Evolutionary conservation across 2,329 filamentous ascomycete genomes (phyloP).

Genomic region (Penicillium freii): DNA sequence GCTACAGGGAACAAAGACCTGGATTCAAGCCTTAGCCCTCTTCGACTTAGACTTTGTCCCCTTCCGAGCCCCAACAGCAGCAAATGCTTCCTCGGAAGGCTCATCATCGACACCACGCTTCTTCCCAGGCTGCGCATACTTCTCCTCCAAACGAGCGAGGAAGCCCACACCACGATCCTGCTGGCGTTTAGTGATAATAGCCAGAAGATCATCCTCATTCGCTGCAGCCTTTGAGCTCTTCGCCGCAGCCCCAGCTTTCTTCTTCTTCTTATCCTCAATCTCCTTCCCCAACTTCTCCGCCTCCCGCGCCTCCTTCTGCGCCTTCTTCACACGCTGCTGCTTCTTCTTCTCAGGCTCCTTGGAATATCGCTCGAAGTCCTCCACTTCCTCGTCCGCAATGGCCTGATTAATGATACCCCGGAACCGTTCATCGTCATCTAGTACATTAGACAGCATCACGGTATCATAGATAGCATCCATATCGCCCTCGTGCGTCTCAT

Average conservation of each 20-base stretch:
- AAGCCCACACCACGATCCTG: constrained; percentile 61
- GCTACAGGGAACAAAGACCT: background rate
- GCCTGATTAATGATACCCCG: constrained; percentile 76
- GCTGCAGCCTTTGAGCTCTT: constrained; percentile 36
- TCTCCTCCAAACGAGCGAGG: constrained; percentile 71
- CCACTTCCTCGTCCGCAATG: constrained; percentile 67
- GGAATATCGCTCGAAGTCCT: constrained; percentile 66
- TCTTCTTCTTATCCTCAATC: constrained; percentile 68
- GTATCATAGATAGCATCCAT: constrained; percentile 75
- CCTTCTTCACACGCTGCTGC: constrained; percentile 58
- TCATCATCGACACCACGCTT: constrained; percentile 51
- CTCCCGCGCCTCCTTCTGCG: constrained; percentile 66
- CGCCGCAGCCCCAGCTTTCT: constrained; percentile 49
- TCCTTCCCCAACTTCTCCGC: constrained; percentile 74
- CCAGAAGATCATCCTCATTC: constrained; percentile 56
- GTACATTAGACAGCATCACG: constrained; percentile 82
- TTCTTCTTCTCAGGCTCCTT: constrained; percentile 68
- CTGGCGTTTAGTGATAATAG: constrained; percentile 71
- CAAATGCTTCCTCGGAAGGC: constrained; percentile 63
- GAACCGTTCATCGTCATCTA: constrained; percentile 84
- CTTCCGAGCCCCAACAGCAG: constrained; percentile 38
- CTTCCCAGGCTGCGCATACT: constrained; percentile 59
- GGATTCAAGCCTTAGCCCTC: constrained; percentile 21
- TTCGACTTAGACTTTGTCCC: constrained; percentile 35
- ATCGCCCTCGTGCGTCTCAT: constrained; percentile 68